Conservation (phyloP, 2,329 filamentous ascomycete species). For the Penicillium aurantiogriseum region DNA sequence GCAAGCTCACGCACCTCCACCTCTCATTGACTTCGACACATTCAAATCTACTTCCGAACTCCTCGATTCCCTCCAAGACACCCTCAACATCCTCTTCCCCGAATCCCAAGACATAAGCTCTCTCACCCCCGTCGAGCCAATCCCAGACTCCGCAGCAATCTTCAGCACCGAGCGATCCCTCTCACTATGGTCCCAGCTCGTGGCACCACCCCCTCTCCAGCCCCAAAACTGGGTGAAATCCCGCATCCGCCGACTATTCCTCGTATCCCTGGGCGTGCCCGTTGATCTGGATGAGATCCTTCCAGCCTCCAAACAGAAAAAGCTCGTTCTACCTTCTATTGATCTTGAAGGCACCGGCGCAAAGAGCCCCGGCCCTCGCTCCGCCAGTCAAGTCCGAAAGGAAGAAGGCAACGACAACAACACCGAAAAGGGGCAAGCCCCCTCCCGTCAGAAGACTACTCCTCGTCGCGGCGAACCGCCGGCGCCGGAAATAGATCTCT, state of each 20-base stretch:
- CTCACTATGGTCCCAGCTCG: slow-evolving; percentile 93
- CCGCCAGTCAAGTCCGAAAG: slow-evolving; percentile 31
- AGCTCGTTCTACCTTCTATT: slow-evolving; percentile 86
- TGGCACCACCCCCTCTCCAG: slow-evolving; percentile 88
- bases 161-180: slow-evolving; percentile 84
- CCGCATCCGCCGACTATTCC: slow-evolving; percentile 87
- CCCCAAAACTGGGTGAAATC: slow-evolving; percentile 98
- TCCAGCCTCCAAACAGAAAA: slow-evolving; percentile 96
- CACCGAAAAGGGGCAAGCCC: slow-evolving; percentile 28
- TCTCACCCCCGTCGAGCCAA: slow-evolving; percentile 39
- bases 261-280: slow-evolving; percentile 92
- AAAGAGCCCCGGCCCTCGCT: slow-evolving; percentile 57
- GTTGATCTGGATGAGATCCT: slow-evolving; percentile 97
- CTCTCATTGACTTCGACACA: slow-evolving; percentile 54
- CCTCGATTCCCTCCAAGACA: slow-evolving; percentile 33
- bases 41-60: slow-evolving; percentile 47
- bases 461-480: slow-evolving; percentile 55
- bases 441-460: slow-evolving; percentile 28
- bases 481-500: slow-evolving; percentile 74
- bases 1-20: slow-evolving; percentile 35
- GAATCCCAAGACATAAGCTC: slow-evolving; percentile 37
- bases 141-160: slow-evolving; percentile 52
- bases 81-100: slow-evolving; percentile 48
- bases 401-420: slow-evolving; percentile 31
- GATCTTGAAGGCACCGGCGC: slow-evolving; percentile 53